phyloP scores from a whole-genome alignment of 805 yeast species.

The Metschnikowia henanensis region DNA sequence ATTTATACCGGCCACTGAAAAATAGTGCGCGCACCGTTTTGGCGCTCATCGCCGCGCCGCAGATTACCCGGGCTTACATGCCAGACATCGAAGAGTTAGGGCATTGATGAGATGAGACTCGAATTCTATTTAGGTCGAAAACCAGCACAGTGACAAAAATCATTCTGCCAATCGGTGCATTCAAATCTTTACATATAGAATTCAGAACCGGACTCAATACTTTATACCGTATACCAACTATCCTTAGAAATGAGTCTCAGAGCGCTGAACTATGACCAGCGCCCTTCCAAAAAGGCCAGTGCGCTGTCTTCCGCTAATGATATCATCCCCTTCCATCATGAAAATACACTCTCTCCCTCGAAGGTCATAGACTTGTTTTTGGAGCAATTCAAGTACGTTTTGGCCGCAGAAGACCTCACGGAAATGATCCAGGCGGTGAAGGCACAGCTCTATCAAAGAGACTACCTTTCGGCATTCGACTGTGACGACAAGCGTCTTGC shows the following conservation, averaged over 20 bases:
- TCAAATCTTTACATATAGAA: too few relatives aligned
- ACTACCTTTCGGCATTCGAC: constrained; percentile 70
- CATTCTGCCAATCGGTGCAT: too few relatives aligned
- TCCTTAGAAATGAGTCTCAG: constrained; percentile 4
- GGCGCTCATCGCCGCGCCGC: constrained; percentile 8
- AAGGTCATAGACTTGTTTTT: constrained; percentile 39
- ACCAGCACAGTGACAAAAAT: too few relatives aligned
- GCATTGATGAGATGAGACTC: not conserved
- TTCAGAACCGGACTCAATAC: too few relatives aligned
- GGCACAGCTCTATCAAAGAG: constrained; percentile 64
- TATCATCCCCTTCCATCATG: constrained; percentile 35
- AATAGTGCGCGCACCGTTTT: constrained; percentile 8
- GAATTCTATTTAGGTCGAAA: too few relatives aligned
- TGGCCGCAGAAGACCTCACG: constrained; percentile 36
- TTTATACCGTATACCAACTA: too few relatives aligned
- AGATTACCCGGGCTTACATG: constrained; percentile 11
- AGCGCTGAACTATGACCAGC: constrained; percentile 10
- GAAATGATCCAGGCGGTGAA: constrained; percentile 67
- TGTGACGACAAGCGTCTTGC: constrained; percentile 65
- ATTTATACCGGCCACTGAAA: constrained; percentile 1
- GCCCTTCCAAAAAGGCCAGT: constrained; percentile 3
- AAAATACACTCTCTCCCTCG: constrained; percentile 31
- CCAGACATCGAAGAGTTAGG: constrained; percentile 7
- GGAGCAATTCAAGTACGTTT: constrained; percentile 30
- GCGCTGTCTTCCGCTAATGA: constrained; percentile 15